Conservation (phyloP, 2,329 filamentous ascomycete genomes). For the Fonsecaea monophora region DNA sequence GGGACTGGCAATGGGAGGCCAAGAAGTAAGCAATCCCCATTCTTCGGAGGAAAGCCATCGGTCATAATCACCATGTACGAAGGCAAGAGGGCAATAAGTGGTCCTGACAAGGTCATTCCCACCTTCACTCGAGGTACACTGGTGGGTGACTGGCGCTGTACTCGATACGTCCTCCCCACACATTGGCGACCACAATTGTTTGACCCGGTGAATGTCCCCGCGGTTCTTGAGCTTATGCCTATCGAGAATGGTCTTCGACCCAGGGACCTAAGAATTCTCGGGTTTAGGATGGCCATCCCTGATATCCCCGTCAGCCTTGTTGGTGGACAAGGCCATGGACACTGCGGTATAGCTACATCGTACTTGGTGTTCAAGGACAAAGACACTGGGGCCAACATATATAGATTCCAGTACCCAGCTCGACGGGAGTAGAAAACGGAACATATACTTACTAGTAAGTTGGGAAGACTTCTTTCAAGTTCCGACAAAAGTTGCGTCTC, state of each 20-base stretch:
- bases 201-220: no score
- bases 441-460: background rate
- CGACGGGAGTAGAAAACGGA: background rate
- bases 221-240: background rate
- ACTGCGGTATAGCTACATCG: background rate
- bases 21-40: no score
- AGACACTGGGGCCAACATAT: background rate
- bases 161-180: background rate
- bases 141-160: no score
- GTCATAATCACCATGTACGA: no score
- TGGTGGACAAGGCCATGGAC: background rate
- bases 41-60: no score
- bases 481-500: no score
- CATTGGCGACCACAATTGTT: background rate
- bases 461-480: no score
- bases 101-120: no score
- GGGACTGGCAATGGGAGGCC: no score
- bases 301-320: conserved; percentile 1
- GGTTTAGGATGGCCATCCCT: background rate
- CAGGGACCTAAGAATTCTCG: background rate
- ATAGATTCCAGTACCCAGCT: background rate
- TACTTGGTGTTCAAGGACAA: background rate
- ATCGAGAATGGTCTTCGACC: background rate
- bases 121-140: no score
- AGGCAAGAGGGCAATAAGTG: no score